Conservation (phyloP, 306 rosid genomes). For the Cucurbita maxima region DNA sequence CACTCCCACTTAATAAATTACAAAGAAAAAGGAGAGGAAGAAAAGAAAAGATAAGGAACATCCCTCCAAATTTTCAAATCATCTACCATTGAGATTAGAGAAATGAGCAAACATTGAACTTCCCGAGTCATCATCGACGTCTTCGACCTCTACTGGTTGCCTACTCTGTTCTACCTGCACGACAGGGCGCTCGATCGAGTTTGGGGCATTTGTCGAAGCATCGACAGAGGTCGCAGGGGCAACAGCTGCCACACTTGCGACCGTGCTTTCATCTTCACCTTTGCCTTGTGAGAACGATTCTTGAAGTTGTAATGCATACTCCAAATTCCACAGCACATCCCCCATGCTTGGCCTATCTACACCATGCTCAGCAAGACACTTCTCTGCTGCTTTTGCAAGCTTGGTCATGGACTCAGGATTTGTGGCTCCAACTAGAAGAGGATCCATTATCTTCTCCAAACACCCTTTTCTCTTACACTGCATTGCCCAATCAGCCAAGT, state of each 20-base stretch:
- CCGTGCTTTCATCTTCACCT: constrained; percentile 6
- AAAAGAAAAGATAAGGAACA: background rate
- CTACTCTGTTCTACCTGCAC: constrained; percentile 4
- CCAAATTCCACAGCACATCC: constrained; percentile 38
- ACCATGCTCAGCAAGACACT: constrained; percentile 34
- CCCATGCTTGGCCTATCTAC: constrained; percentile 48
- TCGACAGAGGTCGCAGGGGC: background rate
- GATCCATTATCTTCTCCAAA: constrained; percentile 32
- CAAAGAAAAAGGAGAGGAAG: too few relatives aligned
- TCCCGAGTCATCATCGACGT: constrained; percentile 54
- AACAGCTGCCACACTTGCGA: background rate
- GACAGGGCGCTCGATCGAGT: background rate
- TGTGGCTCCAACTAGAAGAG: constrained; percentile 20
- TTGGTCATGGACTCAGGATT: constrained; percentile 37
- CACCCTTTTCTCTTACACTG: constrained; percentile 32
- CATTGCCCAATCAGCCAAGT: constrained; percentile 46
- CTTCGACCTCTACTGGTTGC: constrained; percentile 10
- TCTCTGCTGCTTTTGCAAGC: constrained; percentile 41
- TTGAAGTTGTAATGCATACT: constrained; percentile 39
- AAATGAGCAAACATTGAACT: constrained; percentile 57
- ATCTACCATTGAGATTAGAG: constrained; percentile 57
- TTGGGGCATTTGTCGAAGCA: background rate
- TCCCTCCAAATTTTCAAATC: constrained; percentile 5
- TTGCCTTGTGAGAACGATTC: constrained; percentile 28
- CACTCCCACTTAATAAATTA: background rate